Evolutionary conservation across 352 stramenopile species (phyloP).

Genomic region (Globisporangium uncinulatum): DNA sequence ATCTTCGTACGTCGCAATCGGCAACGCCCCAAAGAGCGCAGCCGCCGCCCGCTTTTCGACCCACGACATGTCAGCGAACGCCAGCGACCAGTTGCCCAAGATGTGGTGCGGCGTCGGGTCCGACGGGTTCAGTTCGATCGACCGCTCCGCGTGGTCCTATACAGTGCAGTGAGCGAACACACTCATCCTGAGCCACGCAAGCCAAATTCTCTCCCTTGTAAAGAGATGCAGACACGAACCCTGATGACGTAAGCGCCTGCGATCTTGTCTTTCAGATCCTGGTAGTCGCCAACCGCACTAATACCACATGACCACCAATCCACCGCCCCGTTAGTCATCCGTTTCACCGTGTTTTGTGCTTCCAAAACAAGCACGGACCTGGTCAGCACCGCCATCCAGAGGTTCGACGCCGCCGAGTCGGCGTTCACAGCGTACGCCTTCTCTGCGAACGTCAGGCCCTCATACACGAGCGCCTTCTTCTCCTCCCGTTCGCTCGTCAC

Average conservation of each 20-base stretch:
- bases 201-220: neutral
- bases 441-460: slow-evolving; percentile 47
- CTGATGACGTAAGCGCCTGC: slow-evolving; percentile 61
- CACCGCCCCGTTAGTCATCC: neutral
- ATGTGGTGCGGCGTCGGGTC: slow-evolving; percentile 66
- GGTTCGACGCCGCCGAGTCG: slow-evolving; percentile 50
- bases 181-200: neutral
- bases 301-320: neutral
- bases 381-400: slow-evolving; percentile 76
- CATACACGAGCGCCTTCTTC: slow-evolving; percentile 49
- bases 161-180: neutral
- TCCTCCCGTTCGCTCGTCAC: slow-evolving; percentile 29
- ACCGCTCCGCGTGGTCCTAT: slow-evolving; percentile 55
- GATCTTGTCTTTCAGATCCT: slow-evolving; percentile 66
- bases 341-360: too few species aligned
- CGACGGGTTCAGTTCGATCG: slow-evolving; percentile 63
- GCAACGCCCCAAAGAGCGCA: slow-evolving; percentile 59
- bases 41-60: slow-evolving; percentile 63
- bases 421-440: slow-evolving; percentile 40
- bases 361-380: slow-evolving; percentile 15
- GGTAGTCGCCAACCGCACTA: slow-evolving; percentile 54
- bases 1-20: slow-evolving; percentile 59
- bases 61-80: slow-evolving; percentile 77
- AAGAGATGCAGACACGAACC: slow-evolving; percentile 12
- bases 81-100: slow-evolving; percentile 68